Percentiles rank a stretch among this genome's conserved stretches.
Conservation (phyloP, 2,329 filamentous ascomycete species). For the Colletotrichum spinosum region DNA sequence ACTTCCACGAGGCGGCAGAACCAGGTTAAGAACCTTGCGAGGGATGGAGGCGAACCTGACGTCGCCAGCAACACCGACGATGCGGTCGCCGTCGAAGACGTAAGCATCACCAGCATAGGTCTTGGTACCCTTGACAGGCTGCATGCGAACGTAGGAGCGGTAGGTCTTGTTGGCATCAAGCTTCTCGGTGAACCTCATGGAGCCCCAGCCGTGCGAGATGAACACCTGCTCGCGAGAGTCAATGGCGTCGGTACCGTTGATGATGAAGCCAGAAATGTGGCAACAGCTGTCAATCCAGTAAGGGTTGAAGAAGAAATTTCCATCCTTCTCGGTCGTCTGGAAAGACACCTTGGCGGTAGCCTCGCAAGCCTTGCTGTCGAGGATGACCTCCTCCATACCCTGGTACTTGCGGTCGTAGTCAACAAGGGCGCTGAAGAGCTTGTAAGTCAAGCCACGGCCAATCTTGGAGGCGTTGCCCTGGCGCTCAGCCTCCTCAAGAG, state of each 20-base stretch:
- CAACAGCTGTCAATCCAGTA: constrained; percentile 70
- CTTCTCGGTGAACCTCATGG: constrained; percentile 61
- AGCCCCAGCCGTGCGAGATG: constrained; percentile 71
- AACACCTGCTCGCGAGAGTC: constrained; percentile 66
- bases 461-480: constrained; percentile 78
- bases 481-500: constrained; percentile 69
- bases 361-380: constrained; percentile 59
- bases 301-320: constrained; percentile 66
- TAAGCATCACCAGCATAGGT: constrained; percentile 66
- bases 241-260: constrained; percentile 68
- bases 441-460: constrained; percentile 82
- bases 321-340: constrained; percentile 60
- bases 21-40: constrained; percentile 73
- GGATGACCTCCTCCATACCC: constrained; percentile 69
- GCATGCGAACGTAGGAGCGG: constrained; percentile 69
- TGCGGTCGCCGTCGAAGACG: constrained; percentile 63
- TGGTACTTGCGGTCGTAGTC: constrained; percentile 66
- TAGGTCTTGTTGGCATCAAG: constrained; percentile 60
- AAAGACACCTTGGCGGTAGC: constrained; percentile 57
- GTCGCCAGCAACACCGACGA: constrained; percentile 63
- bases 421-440: constrained; percentile 69
- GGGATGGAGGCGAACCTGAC: constrained; percentile 77
- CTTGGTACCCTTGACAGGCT: constrained; percentile 62
- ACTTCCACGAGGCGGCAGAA: constrained; percentile 71
- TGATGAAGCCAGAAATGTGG: constrained; percentile 71